Base-by-base conservation (phyloP, 208 protist genomes). In the Spongospora subterranea region DNA sequence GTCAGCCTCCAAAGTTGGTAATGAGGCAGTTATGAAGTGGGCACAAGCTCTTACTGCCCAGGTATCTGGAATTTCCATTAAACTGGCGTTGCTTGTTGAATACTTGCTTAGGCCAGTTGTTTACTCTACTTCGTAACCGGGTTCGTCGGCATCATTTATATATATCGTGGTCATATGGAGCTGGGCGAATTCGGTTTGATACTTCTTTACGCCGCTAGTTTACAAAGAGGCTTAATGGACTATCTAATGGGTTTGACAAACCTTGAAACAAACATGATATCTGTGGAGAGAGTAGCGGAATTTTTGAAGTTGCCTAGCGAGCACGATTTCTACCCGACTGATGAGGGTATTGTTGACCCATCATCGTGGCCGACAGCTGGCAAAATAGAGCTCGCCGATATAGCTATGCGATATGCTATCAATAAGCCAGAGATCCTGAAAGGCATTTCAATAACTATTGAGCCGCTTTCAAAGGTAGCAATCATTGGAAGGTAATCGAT, bases 191-290 rank as follows among this genome's bases (percentile, higher is more conserved):
- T 93, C 32, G 90, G 92, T 11, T 91, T 94, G 60, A 92, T 93
- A 35, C 92, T 94, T 1, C 40, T 93, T 40, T 93, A 94, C 41
- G 92, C 93, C 0, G 88, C 43, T 0, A 38, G 24, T 35, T 53
- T 94, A 77, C 92, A 94, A 41, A 88, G 92, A 40, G 92, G 92
- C 24, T 41, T 71, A 64, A 94, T 94, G 93, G 92, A 94, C 38
- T 92, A 90, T 35, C 76, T 94, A 60, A 93, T 89, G 54, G 35
- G 60, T 11, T 40, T 93, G 29, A 94, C 92, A 0, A n/a, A 53
- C n/a, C n/a, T 94, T 39, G 92, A 94, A 90, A 93, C 88, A 24
- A 41, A 93, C 41, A 91, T 94, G 24, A 91, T 94, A 45, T 92
- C 92, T 0, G 92, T 94, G 43, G 92, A 93, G 71, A 66, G 93